These are phyloP conservation scores for Cercospora citrullina DNA, from an alignment of 2,329 filamentous ascomycete species.

Conservation along the genomic window DNA sequence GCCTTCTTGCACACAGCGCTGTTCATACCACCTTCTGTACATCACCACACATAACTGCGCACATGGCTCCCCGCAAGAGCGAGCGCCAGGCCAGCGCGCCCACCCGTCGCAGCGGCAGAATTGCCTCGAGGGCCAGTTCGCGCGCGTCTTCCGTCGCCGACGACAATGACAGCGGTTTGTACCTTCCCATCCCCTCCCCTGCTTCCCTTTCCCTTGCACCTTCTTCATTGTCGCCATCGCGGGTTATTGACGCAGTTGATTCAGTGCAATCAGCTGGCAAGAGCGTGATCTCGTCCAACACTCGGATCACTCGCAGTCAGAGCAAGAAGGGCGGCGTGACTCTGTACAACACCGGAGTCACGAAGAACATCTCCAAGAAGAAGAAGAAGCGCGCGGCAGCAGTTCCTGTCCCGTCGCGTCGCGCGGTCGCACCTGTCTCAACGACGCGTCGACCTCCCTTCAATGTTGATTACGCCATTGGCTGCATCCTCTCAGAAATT, in stretches of 20 bases:
- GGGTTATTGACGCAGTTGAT: conserved; percentile 8
- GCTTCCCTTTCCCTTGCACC: background rate
- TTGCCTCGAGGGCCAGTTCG: conserved; percentile 14
- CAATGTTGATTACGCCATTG: conserved; percentile 9
- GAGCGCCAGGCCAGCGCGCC: conserved; percentile 1
- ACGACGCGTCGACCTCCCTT: conserved; percentile 3
- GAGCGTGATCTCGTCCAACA: conserved; percentile 3
- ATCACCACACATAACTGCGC: background rate
- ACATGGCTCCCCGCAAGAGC: conserved; percentile 6
- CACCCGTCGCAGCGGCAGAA: conserved; percentile 20
- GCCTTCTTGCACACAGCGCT: conserved; percentile 2
- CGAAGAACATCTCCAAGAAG: background rate
- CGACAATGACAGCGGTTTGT: conserved; percentile 17
- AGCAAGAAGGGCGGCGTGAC: background rate
- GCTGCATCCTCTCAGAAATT: conserved; percentile 9
- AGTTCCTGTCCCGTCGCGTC: background rate
- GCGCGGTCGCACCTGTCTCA: conserved; percentile 3
- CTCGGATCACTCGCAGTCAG: background rate
- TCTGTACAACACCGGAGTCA: conserved; percentile 2
- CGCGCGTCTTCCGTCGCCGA: conserved; percentile 18
- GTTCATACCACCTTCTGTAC: background rate
- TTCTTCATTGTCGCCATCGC: background rate
- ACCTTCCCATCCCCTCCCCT: background rate
- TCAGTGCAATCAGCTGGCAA: conserved; percentile 4
- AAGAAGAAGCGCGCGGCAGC: background rate